These are phyloP conservation scores for Chenopodium formosanum DNA, from an alignment of 148 eudicot species.

Conservation along the genomic window DNA sequence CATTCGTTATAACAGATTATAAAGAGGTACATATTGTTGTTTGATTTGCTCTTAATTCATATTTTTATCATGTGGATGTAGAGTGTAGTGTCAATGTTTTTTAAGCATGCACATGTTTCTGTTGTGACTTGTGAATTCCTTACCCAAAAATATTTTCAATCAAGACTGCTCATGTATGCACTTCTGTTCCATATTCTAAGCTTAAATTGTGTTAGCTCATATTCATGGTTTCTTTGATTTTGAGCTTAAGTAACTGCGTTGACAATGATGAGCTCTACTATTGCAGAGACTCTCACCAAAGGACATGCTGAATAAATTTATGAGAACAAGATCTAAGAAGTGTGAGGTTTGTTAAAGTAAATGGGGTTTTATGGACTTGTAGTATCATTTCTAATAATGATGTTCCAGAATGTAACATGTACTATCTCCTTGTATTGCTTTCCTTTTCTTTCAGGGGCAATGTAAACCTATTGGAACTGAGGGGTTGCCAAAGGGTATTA, in stretches of 20 bases:
- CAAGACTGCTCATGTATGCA: background rate
- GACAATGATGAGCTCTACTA: background rate
- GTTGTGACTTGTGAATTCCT: background rate
- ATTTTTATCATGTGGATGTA: background rate
- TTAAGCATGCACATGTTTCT: background rate
- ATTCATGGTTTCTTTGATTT: background rate
- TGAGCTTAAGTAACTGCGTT: background rate
- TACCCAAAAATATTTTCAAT: background rate
- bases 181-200: background rate
- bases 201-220: background rate
- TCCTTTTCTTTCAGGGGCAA: constrained; percentile 33
- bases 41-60: background rate
- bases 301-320: constrained; percentile 22
- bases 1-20: constrained; percentile 38
- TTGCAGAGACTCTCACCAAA: constrained; percentile 41
- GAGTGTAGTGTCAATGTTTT: background rate
- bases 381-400: background rate
- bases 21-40: constrained; percentile 38
- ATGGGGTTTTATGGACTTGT: constrained; percentile 1
- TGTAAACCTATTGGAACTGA: constrained; percentile 53
- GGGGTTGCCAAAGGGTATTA: constrained; percentile 56
- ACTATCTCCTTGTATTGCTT: constrained; percentile 7
- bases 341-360: constrained; percentile 46
- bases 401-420: background rate
- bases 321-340: constrained; percentile 28